Evolutionary conservation across 1,284 basidiomycete genomes (phyloP).

Genomic region (Coriolopsis trogii): DNA sequence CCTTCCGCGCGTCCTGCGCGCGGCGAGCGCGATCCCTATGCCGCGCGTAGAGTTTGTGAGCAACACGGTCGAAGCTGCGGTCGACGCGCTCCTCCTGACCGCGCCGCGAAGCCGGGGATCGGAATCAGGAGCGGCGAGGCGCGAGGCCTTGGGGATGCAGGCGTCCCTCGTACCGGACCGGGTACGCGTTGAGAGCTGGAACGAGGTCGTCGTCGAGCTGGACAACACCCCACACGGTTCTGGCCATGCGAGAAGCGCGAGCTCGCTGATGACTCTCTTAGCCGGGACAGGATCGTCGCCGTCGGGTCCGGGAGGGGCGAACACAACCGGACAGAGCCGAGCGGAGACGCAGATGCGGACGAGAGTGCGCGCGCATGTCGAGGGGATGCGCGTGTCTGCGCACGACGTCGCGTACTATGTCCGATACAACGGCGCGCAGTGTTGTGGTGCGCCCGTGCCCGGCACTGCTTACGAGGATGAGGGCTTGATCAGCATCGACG

Average conservation of each 20-base stretch:
- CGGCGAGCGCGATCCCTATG: constrained; percentile 11
- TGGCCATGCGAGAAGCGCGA: not conserved
- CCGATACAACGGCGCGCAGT: constrained; percentile 37
- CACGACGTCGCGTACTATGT: constrained; percentile 49
- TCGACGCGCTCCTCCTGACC: constrained; percentile 9
- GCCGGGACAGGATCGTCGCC: not conserved
- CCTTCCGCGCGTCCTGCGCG: constrained; percentile 6
- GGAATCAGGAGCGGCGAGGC: too few relatives aligned
- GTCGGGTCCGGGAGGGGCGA: not conserved
- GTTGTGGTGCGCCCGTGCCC: constrained; percentile 3
- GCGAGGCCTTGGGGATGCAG: constrained; percentile 6
- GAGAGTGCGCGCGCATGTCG: constrained; percentile 42
- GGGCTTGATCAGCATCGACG: constrained; percentile 46
- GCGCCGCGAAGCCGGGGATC: not conserved
- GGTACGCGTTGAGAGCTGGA: constrained; percentile 44
- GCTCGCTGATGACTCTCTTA: constrained; percentile 1
- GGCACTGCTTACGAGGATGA: constrained; percentile 46
- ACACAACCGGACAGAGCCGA: constrained; percentile 4
- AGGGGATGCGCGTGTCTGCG: constrained; percentile 45
- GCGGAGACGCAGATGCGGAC: constrained; percentile 16
- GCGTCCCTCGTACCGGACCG: constrained; percentile 45
- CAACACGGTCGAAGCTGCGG: constrained; percentile 5
- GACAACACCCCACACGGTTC: constrained; percentile 17
- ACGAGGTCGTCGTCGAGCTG: constrained; percentile 44
- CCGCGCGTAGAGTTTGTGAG: constrained; percentile 13